Evolutionary conservation across 2,329 filamentous ascomycete genomes (phyloP).

Genomic region (Neofusicoccum ribis): DNA sequence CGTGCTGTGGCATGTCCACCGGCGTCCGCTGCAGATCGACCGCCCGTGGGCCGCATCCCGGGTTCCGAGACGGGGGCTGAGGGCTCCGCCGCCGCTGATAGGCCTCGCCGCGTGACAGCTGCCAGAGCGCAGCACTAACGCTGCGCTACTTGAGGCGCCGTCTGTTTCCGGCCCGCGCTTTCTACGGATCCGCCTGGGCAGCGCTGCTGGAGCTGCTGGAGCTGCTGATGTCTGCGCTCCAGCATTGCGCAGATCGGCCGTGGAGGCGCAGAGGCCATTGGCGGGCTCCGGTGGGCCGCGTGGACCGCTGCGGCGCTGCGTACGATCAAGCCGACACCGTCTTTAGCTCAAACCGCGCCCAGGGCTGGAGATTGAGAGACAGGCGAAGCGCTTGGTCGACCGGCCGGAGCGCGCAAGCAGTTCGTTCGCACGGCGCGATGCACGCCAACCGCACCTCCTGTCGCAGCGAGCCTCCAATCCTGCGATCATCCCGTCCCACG

Average conservation of each 20-base stretch:
- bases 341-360: background rate
- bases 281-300: background rate
- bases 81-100: background rate
- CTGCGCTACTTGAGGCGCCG: background rate
- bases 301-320: background rate
- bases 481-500: background rate
- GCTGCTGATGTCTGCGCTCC: background rate
- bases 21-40: background rate
- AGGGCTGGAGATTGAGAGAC: background rate
- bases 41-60: background rate
- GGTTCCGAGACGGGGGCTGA: background rate
- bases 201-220: background rate
- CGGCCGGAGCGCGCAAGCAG: background rate
- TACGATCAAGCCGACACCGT: background rate
- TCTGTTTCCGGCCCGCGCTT: constrained; percentile 3
- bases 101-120: background rate
- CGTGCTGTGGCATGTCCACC: background rate
- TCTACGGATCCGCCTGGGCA: background rate
- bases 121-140: background rate
- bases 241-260: background rate
- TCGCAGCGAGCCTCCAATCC: background rate
- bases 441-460: no score
- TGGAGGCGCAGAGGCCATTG: background rate
- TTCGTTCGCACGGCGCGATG: background rate
- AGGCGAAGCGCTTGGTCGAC: background rate